Evolutionary conservation across 1,284 basidiomycete genomes (phyloP), one percentile per base, ranked within the genome.

Genomic region (Peniophora sp.): DNA sequence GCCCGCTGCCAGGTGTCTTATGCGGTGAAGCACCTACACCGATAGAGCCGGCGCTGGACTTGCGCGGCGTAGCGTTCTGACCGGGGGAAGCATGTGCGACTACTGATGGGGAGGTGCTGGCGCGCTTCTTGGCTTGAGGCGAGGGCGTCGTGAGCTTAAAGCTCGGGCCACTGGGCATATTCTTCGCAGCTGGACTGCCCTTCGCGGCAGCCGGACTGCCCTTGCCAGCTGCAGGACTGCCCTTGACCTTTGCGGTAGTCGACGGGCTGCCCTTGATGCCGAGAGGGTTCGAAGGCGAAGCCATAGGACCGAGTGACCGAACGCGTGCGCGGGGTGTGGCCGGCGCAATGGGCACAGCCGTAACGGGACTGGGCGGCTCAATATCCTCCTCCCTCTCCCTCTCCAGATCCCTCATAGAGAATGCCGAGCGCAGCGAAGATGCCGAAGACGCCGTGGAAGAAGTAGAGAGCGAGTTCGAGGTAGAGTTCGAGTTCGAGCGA

Each of bases 271-370:
- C 58, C 49, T 57, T 59, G 52, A 51, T 56, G 24, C 52, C 53
- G 14, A 55, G 54, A 39, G 57, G 56, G 36, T 47, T 54, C 41
- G 52, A 52, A 46, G 37, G 59, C 58, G 36, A 57, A 54, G 11
- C 27, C 27, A 32, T 32, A 6, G 57, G 39, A n/a, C 43, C 18
- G 51, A 63, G 59, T 47, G 62, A 65, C 58, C 59, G 55, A 24
- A 64, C 59, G 56, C 68, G 62, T 60, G 61, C 54, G 50, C 68
- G 65, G 56, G 73, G 68, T 11, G 62, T 62, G 11, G 69, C 61
- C 15, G 72, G 70, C 48, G 65, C 61, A 53, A 54, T 58, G 53
- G 54, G 58, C 54, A 65, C 62, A 50, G 59, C 60, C 5, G 49
- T 57, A 46, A 50, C 54, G 48, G 50, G 61, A 54, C 55, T 46